A percentile compares a stretch with the other conserved stretches of the same genome.
phyloP scores from a whole-genome alignment of 2,329 filamentous ascomycete genomes.

The Ophiostoma piceae region DNA sequence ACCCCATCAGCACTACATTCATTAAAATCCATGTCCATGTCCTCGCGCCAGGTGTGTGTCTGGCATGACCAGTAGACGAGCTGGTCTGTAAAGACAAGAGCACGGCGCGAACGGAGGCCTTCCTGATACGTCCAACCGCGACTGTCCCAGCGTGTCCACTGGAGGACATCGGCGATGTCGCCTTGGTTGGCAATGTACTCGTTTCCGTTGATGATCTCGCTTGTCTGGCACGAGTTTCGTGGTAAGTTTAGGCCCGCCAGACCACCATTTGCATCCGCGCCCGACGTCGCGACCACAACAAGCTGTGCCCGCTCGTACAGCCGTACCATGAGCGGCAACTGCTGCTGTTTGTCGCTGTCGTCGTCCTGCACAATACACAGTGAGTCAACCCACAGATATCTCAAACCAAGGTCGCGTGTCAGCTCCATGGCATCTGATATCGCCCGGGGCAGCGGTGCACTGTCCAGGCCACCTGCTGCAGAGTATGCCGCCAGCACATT shows the following conservation, averaged over 20 bases:
- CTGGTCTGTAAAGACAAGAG: neutral
- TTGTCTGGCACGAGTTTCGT: neutral
- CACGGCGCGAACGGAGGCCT: neutral
- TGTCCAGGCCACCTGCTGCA: neutral
- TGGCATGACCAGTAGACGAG: neutral
- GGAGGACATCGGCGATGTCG: neutral
- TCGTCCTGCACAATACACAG: conserved; percentile 13
- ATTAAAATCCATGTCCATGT: neutral
- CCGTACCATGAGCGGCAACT: conserved; percentile 2
- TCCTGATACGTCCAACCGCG: neutral
- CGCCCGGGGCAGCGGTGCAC: neutral
- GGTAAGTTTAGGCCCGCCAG: neutral
- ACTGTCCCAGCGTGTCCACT: neutral
- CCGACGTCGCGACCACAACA: neutral
- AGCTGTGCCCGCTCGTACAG: conserved; percentile 10
- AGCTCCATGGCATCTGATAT: neutral
- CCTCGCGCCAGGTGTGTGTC: neutral
- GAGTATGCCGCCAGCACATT: neutral
- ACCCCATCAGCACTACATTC: neutral
- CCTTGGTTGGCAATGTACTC: conserved; percentile 4
- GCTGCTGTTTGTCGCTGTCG: conserved; percentile 2
- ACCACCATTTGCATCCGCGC: neutral
- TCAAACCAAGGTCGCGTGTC: neutral
- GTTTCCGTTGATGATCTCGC: neutral
- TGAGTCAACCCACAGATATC: conserved; percentile 11